Evolutionary conservation across 768 basidiomycete species (phyloP).

Genomic region (Phylloporus sp.): DNA sequence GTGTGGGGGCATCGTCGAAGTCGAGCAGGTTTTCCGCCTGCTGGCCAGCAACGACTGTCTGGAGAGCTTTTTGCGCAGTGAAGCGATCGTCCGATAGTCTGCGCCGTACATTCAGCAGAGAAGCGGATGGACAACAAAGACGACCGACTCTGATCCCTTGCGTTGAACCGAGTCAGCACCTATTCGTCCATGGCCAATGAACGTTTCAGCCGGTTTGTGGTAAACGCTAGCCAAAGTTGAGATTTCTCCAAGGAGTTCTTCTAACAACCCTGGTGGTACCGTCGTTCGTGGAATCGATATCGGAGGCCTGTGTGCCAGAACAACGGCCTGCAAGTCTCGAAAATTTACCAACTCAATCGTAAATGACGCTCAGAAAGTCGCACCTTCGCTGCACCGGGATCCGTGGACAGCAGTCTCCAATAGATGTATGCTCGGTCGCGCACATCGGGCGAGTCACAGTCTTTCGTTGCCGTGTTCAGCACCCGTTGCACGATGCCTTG

Average conservation of each 20-base stretch:
- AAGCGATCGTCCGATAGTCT: constrained; percentile 66
- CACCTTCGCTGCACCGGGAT: constrained; percentile 94
- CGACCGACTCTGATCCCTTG: constrained; percentile 50
- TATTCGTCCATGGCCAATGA: constrained; percentile 87
- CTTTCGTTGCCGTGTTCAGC: constrained; percentile 90
- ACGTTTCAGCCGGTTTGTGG: constrained; percentile 95
- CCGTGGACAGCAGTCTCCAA: constrained; percentile 92
- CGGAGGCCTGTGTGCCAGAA: constrained; percentile 86
- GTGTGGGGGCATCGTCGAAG: constrained; percentile 70
- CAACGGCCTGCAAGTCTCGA: constrained; percentile 55
- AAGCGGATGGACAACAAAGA: not conserved
- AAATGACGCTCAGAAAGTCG: not conserved
- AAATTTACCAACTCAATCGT: not conserved
- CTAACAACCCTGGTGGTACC: constrained; percentile 78
- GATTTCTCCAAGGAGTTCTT: constrained; percentile 88
- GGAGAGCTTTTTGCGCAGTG: constrained; percentile 76
- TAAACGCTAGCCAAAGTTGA: constrained; percentile 91
- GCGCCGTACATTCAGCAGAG: constrained; percentile 1
- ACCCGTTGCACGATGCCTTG: constrained; percentile 92
- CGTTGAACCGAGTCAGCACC: constrained; percentile 74
- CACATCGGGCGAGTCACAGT: constrained; percentile 95
- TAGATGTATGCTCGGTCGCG: constrained; percentile 97
- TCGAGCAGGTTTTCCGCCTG: constrained; percentile 94
- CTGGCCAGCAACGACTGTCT: constrained; percentile 85
- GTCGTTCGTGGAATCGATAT: constrained; percentile 91